Evolutionary conservation across 495 filamentous ascomycete genomes (phyloP).

Genomic region (Bombardia bombarda): DNA sequence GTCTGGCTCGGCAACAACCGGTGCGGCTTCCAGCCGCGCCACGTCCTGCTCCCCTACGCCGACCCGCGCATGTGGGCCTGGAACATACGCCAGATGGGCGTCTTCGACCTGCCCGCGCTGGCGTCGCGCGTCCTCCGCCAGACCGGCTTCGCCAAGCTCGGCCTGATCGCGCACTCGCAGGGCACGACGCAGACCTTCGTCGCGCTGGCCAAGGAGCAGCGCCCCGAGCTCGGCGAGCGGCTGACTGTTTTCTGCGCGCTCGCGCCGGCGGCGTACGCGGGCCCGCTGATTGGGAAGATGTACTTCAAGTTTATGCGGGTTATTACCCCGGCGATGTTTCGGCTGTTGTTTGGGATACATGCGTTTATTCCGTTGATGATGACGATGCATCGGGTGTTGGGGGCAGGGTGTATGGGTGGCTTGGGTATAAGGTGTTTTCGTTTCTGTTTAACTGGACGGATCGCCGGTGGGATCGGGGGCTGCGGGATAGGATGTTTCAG

Average conservation of each 20-base stretch:
- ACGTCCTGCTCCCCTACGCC: conserved; percentile 56
- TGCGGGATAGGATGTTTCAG: conserved; percentile 80
- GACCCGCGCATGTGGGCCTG: conserved; percentile 97
- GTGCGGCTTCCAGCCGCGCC: conserved; percentile 74
- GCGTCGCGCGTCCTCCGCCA: conserved; percentile 73
- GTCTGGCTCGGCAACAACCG: conserved; percentile 96
- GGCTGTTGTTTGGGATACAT: conserved; percentile 84
- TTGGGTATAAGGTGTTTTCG: conserved; percentile 85
- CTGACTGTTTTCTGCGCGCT: conserved; percentile 91
- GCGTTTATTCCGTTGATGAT: conserved; percentile 96
- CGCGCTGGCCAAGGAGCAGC: conserved; percentile 84
- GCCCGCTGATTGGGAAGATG: conserved; percentile 74
- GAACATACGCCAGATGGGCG: conserved; percentile 93
- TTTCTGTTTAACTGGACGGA: conserved; percentile 92
- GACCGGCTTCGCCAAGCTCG: conserved; percentile 77
- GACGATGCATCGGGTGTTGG: conserved; percentile 61
- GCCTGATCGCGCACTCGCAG: conserved; percentile 81
- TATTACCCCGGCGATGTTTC: conserved; percentile 68
- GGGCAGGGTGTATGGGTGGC: conserved; percentile 66
- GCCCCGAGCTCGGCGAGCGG: conserved; percentile 75
- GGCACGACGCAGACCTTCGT: conserved; percentile 88
- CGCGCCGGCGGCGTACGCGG: conserved; percentile 86
- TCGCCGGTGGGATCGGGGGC: conserved; percentile 70
- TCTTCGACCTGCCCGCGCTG: conserved; percentile 84
- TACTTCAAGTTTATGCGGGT: conserved; percentile 90